phyloP scores from a whole-genome alignment of 148 eudicot genomes.

The Fagopyrum homotropicum region DNA sequence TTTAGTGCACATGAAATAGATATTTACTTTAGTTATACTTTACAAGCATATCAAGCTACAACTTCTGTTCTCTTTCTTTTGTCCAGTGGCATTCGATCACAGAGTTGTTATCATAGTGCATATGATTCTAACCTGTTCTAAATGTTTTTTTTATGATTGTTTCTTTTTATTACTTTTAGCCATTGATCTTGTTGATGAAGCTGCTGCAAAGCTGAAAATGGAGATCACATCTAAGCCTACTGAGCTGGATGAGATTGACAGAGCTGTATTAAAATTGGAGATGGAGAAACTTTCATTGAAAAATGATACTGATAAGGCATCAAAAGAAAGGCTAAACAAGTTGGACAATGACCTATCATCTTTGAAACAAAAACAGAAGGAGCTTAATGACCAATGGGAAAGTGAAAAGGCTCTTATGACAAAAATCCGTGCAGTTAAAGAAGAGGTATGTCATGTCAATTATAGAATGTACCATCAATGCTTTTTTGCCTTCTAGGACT shows the following conservation, averaged over 20 bases:
- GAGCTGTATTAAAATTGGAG: slow-evolving; percentile 78
- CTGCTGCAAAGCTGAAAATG: slow-evolving; percentile 98
- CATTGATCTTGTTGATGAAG: slow-evolving; percentile 96
- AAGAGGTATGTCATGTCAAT: slow-evolving; percentile 38
- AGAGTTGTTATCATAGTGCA: background rate
- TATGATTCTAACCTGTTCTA: background rate
- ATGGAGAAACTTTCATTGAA: slow-evolving; percentile 73
- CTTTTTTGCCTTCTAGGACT: background rate
- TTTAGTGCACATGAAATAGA: background rate
- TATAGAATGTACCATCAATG: background rate
- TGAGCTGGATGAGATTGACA: slow-evolving; percentile 85
- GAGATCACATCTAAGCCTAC: slow-evolving; percentile 98
- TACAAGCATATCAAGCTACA: background rate
- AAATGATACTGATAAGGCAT: slow-evolving; percentile 66
- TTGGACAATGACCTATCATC: slow-evolving; percentile 51
- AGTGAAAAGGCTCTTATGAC: slow-evolving; percentile 62
- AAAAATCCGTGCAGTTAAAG: slow-evolving; percentile 57
- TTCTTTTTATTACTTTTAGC: slow-evolving; percentile 39
- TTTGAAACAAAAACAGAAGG: slow-evolving; percentile 57
- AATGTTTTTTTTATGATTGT: background rate
- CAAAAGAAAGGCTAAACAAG: slow-evolving; percentile 59
- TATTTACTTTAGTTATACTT: background rate
- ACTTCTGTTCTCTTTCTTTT: background rate
- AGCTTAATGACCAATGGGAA: slow-evolving; percentile 67
- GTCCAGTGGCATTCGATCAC: no score